Evolutionary conservation across 352 stramenopile species (phyloP).

Genomic region (Pythium apleroticum): DNA sequence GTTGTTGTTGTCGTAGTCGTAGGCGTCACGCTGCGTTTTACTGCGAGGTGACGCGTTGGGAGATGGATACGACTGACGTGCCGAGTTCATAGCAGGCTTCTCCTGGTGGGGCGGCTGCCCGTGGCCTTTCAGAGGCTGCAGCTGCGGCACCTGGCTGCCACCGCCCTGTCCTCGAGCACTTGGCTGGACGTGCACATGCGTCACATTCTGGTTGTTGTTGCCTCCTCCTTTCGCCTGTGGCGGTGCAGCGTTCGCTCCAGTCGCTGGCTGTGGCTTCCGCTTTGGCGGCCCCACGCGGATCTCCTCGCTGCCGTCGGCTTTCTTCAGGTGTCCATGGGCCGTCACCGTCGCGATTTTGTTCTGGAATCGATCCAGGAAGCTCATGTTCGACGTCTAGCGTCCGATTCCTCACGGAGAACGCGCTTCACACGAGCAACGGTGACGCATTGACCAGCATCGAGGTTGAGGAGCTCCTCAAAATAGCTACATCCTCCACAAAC

Average conservation of each 20-base stretch:
- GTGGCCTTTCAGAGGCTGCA: neutral
- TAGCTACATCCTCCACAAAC: conserved; percentile 29
- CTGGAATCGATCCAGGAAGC: conserved; percentile 82
- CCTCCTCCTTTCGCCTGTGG: neutral
- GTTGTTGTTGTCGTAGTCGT: conserved; percentile 40
- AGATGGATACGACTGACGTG: conserved; percentile 25
- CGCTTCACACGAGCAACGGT: neutral
- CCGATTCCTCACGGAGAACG: neutral
- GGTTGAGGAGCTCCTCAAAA: conserved; percentile 14
- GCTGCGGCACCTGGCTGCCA: neutral
- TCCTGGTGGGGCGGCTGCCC: conserved; percentile 14
- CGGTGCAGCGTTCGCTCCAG: neutral
- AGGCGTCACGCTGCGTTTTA: conserved; percentile 34
- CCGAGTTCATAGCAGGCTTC: conserved; percentile 17
- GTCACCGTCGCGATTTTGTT: conserved; percentile 84
- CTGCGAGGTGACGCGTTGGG: conserved; percentile 30
- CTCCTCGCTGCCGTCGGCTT: conserved; percentile 77
- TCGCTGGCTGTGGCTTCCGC: conserved; percentile 32
- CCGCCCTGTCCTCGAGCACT: conserved; percentile 16
- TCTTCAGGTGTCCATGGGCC: conserved; percentile 73
- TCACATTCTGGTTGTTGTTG: conserved; percentile 15
- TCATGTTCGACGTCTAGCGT: conserved; percentile 38
- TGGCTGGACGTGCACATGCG: conserved; percentile 25
- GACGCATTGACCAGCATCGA: neutral
- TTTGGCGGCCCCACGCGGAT: conserved; percentile 74